Evolutionary conservation across 1,139 yeast species (phyloP), one percentile per base, ranked within the genome.

Genomic region (Candida albicans): DNA sequence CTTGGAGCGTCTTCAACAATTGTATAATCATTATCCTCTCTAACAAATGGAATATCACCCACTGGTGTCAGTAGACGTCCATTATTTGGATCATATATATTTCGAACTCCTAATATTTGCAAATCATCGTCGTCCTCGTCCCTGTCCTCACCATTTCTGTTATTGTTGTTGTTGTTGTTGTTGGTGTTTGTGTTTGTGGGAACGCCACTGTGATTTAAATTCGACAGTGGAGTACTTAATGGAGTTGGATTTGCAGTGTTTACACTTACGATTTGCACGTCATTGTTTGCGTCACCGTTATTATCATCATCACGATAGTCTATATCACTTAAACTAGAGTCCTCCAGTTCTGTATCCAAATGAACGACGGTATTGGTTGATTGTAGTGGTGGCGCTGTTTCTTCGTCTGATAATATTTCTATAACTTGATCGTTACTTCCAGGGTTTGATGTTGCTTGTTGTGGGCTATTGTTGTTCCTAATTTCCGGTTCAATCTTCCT

Each of bases 221-320:
- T 18, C 5, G 22, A 18, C 22, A 18, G 5, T 18, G 22, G 22
- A 4, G 22, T 18, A 18, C 22, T 18, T 18, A 18, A 18, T 18
- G 22, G 15, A 14, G 47, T 34, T 10, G 52, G 47, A 33, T 35
- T 46, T 6, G 26, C 36, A 2, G 42, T 42, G 27, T 48, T 48
- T 3, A 48, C 38, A 18, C 39, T 44, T 11, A 53, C 35, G 8
- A 58, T 52, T 43, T 58, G 51, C 4, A 57, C 44, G 8, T 52
- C 58, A 27, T 54, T 58, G 11, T 49, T 54, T 6, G 43, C 49
- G 26, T 47, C 45, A 36, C 46, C 50, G 2, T 39, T 41, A 6
- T 41, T 41, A 14, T 47, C 44, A n/a, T 39, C 15, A 18, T 18
- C 22, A 18, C 22, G 22, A 18, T 18, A 18, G 5, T 18, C 22